Conservation (phyloP, 169 alveolate genomes). For the Cryptosporidium xiaoi region DNA sequence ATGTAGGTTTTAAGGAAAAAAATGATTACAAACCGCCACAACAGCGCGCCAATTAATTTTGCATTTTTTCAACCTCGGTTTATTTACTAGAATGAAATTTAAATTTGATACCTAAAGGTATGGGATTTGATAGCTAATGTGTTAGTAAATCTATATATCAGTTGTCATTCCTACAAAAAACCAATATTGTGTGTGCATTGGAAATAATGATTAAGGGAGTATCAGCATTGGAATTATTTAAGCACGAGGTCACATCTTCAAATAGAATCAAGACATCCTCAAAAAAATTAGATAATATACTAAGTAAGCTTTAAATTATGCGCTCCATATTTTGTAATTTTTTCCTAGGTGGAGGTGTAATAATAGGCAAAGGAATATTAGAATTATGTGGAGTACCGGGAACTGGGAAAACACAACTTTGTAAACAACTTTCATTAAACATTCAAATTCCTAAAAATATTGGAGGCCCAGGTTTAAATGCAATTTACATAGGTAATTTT, state of each 20-base stretch:
- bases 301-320: slow-evolving; percentile 23
- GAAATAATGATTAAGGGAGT: slow-evolving; percentile 25
- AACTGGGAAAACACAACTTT: slow-evolving; percentile 48
- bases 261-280: slow-evolving; percentile 58
- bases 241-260: slow-evolving; percentile 44
- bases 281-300: slow-evolving; percentile 32
- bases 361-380: slow-evolving; percentile 60
- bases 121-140: no score
- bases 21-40: no score
- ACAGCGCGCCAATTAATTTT: neutral
- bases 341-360: slow-evolving; percentile 64
- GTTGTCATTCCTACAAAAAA: neutral
- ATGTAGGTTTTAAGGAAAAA: no score
- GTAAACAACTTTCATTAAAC: slow-evolving; percentile 50
- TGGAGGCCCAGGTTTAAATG: slow-evolving; percentile 65
- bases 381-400: slow-evolving; percentile 74
- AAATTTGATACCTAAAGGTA: no score
- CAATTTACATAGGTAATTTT: slow-evolving; percentile 59
- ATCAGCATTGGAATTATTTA: slow-evolving; percentile 57
- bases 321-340: neutral
- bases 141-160: no score
- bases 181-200: neutral
- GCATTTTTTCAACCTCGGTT: neutral
- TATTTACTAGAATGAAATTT: neutral
- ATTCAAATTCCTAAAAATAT: slow-evolving; percentile 68